Evolutionary conservation across 1,139 yeast genomes (phyloP).

Genomic region (Pichia sp.): DNA sequence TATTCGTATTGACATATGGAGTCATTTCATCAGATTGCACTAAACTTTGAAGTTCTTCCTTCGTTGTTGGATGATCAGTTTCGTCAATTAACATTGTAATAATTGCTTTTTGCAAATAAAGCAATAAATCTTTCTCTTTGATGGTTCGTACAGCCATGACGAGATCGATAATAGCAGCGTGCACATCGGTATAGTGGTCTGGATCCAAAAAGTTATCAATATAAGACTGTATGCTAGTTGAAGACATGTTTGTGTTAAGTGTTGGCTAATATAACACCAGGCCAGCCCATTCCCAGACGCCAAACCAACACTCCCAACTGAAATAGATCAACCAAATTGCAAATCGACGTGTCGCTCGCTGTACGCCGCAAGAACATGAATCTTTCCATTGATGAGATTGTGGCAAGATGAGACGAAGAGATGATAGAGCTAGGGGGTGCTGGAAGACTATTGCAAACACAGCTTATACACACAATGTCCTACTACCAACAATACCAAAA

Average conservation of each 20-base stretch:
- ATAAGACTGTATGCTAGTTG: no score
- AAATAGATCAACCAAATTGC: no score
- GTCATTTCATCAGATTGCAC: conserved; percentile 9
- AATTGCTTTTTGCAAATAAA: conserved; percentile 17
- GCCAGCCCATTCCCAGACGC: no score
- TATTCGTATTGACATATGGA: conserved; percentile 1
- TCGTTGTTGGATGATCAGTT: neutral
- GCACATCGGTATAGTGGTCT: conserved; percentile 22
- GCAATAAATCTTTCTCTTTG: conserved; percentile 20
- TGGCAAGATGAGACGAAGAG: no score
- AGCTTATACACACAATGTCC: conserved; percentile 21
- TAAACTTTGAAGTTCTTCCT: neutral
- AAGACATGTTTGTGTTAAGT: no score
- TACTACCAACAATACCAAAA: conserved; percentile 28
- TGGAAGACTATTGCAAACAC: no score
- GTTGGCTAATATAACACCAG: no score
- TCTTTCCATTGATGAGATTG: no score
- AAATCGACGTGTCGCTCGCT: no score
- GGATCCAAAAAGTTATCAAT: neutral
- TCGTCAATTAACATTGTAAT: conserved; percentile 10
- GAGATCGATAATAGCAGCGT: conserved; percentile 41
- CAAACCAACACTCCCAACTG: no score
- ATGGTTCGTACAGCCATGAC: conserved; percentile 35
- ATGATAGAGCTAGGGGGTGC: no score
- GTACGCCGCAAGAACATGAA: no score